Evolutionary conservation across 768 basidiomycete genomes (phyloP), one percentile per base, ranked within the genome.

Genomic region (Trametes meyenii): DNA sequence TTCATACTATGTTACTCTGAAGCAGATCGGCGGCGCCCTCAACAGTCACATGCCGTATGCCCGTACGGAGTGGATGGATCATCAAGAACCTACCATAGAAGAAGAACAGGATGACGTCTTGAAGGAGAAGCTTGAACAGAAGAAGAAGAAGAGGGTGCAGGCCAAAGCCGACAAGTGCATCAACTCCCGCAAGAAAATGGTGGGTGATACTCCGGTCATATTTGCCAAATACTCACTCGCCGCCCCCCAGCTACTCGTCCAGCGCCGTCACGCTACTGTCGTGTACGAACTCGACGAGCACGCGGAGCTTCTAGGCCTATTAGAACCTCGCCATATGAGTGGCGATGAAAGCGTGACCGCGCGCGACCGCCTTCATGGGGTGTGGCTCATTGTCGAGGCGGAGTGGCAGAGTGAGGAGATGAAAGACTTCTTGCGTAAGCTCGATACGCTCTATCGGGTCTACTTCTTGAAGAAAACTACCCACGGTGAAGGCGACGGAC

Each of bases 41-140:
- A 36, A 52, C 24, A 52, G 51, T 23, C 51, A 52, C 36, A 52
- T 52, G 51, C 24, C 26, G 10, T 38, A 52, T 23, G 51, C 51
- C 19, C 51, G 36, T 14, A 13, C 51, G n/a, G 36, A 21, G 21
- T 52, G 51, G 51, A 38, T 21, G 12, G 36, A 52, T n/a, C 14
- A n/a, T n/a, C 12, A 40, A 13, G 39, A 14, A n/a, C 39, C 39
- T 40, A 13, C 39, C 14, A n/a, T n/a, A 40, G 39, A 14, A 4
- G 29, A 33, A 33, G 29, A 33, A 33, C 29, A 33, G 29, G 29
- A 33, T 33, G 29, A 33, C 29, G 8, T 33, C 29, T 33, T 33
- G 29, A 33, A 33, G 29, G 29, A 33, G 29, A 33, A 3, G 29
- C 29, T 33, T 33, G 29, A 33, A 33, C 3, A 33, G 29, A 33